Evolutionary conservation across 2,329 filamentous ascomycete species (phyloP), one percentile per base, ranked within the genome.

Genomic region (Exophiala oligosperma): DNA sequence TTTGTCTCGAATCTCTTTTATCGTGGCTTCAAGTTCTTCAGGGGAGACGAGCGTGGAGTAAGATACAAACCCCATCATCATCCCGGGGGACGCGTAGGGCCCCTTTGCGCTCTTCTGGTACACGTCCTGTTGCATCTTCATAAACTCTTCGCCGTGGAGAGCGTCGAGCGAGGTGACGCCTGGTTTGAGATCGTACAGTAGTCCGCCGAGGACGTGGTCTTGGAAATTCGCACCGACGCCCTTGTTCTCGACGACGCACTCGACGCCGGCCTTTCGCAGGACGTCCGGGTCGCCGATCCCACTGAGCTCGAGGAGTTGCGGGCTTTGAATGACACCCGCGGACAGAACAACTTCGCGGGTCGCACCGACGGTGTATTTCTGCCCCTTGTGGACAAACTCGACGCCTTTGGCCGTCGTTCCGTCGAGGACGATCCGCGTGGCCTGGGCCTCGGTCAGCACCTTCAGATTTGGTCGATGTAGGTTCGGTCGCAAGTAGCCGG

Each of bases 281-380:
- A 80, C 65, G 0, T 70, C 68, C 0, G 73, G 69, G 47, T 77
- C 74, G 2, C 85, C 85, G 24, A 88, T 77, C 0, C 85, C 85
- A 0, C 84, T 86, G 1, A 86, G 74, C 62, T 88, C 84, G 14
- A 82, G 78, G 17, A 84, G 74, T 70, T 81, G 82, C 2, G 79
- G 85, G 14, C 80, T 84, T 66, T 80, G 79, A 43, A 82, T 73
- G 21, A 79, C 79, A 0, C 86, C 86, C 0, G 83, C 83, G 1
- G 79, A 80, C 3, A 89, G 70, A 37, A 89, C 77, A 11, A 87
- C 78, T 62, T 88, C 85, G 47, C 69, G 66, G 11, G 57, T 68
- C 60, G 66, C 72, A 3, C 61, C 73, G 5, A 74, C 68, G 14
- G 68, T 67, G 52, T 73, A 71, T 2, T 70, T 68, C 5, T 69